A percentile compares a stretch with the other conserved stretches of the same genome.
Evolutionary conservation across 2,329 filamentous ascomycete genomes (phyloP).

Genomic region (Aureobasidium zeae): DNA sequence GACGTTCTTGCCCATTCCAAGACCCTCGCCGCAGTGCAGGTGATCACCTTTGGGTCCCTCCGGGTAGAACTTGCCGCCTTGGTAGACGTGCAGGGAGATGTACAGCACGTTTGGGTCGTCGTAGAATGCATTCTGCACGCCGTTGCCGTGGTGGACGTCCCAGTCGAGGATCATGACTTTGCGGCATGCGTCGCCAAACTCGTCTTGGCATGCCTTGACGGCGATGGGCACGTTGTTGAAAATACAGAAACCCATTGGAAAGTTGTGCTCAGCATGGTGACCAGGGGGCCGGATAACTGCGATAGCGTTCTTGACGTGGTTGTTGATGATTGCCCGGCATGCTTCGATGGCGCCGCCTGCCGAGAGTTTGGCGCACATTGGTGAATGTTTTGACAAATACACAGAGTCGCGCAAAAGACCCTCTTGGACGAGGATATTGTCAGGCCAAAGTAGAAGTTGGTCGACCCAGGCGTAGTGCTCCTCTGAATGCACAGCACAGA

Average conservation of each 20-base stretch:
- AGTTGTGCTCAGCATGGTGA: conserved; percentile 82
- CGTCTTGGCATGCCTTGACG: conserved; percentile 73
- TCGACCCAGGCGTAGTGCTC: conserved; percentile 69
- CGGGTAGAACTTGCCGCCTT: conserved; percentile 78
- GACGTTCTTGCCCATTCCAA: conserved; percentile 54
- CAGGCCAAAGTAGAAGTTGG: conserved; percentile 21
- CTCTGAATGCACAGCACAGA: conserved; percentile 67
- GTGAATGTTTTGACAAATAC: conserved; percentile 32
- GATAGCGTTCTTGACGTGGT: conserved; percentile 85
- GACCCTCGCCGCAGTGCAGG: conserved; percentile 49
- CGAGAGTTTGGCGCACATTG: conserved; percentile 67
- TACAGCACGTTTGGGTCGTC: conserved; percentile 90
- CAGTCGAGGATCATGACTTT: conserved; percentile 93
- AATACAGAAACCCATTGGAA: conserved; percentile 88
- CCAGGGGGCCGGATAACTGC: conserved; percentile 91
- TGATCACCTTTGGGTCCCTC: conserved; percentile 49
- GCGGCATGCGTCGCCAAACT: conserved; percentile 70
- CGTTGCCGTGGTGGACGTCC: conserved; percentile 74
- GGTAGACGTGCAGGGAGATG: conserved; percentile 86
- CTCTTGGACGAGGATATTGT: conserved; percentile 51
- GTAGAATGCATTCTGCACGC: conserved; percentile 94
- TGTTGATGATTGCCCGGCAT: conserved; percentile 77
- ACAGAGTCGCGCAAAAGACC: conserved; percentile 44
- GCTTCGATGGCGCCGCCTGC: conserved; percentile 93
- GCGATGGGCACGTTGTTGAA: conserved; percentile 98